Evolutionary conservation across 2,329 filamentous ascomycete species (phyloP).

Genomic region (Hypomyces rosellus): DNA sequence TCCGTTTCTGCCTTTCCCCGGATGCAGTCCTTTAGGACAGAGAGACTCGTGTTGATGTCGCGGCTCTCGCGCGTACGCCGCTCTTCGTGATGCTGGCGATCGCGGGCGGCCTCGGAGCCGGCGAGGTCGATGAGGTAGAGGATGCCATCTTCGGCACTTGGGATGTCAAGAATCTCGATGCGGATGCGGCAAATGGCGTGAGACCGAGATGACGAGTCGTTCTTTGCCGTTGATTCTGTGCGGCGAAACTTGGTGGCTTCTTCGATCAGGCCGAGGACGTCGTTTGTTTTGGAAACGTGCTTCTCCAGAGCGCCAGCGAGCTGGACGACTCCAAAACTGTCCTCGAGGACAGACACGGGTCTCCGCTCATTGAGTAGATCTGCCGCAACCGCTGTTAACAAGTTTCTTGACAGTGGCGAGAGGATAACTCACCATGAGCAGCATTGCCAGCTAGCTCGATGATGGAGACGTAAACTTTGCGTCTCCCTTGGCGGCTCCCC

Average conservation of each 20-base stretch:
- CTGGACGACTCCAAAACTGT: conserved; percentile 38
- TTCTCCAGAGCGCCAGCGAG: conserved; percentile 38
- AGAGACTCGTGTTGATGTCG: conserved; percentile 44
- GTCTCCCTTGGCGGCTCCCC: conserved; percentile 17
- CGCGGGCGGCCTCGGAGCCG: conserved; percentile 42
- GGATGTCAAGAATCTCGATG: conserved; percentile 25
- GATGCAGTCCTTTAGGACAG: conserved; percentile 47
- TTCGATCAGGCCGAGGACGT: conserved; percentile 29
- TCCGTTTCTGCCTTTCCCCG: conserved; percentile 36
- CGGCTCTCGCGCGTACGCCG: conserved; percentile 40
- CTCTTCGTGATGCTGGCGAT: conserved; percentile 31
- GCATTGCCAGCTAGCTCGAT: conserved; percentile 34
- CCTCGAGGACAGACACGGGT: conserved; percentile 38
- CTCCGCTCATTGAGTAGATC: conserved; percentile 38
- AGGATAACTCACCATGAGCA: conserved; percentile 19
- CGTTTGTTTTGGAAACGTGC: conserved; percentile 21
- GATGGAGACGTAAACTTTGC: conserved; percentile 30
- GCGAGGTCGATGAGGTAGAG: conserved; percentile 43
- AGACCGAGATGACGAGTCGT: conserved; percentile 42
- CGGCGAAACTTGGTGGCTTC: conserved; percentile 33
- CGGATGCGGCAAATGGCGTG: conserved; percentile 43
- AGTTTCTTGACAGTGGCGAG: neutral
- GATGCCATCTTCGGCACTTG: conserved; percentile 31
- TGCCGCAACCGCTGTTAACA: neutral
- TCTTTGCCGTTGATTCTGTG: conserved; percentile 38